These are phyloP conservation scores for Geotrichum fermentans DNA, from an alignment of 1,139 yeast genomes.

Conservation along the genomic window DNA sequence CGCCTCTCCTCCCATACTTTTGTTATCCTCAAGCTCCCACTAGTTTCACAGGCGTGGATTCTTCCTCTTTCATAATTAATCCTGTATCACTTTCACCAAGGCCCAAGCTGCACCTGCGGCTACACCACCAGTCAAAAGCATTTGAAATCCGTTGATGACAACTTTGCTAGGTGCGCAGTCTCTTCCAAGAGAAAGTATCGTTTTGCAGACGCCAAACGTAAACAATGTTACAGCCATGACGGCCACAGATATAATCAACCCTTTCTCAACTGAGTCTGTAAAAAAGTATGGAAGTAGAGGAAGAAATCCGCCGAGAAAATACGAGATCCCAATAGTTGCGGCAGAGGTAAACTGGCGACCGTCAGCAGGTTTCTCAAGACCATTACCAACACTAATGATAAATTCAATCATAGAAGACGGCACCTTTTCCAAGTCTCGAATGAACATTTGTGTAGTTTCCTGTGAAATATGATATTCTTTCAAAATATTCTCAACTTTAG, in stretches of 20 bases:
- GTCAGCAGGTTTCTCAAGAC: constrained; percentile 76
- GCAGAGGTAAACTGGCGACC: constrained; percentile 74
- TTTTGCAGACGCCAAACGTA: constrained; percentile 80
- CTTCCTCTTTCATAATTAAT: too few species aligned
- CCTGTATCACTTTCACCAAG: constrained; percentile 72
- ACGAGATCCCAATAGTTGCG: constrained; percentile 66
- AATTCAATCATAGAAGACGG: constrained; percentile 61
- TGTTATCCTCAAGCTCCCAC: too few species aligned
- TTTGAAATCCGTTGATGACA: constrained; percentile 75
- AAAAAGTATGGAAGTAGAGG: constrained; percentile 79
- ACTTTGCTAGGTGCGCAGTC: constrained; percentile 63
- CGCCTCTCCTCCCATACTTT: too few species aligned
- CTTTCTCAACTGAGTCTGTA: constrained; percentile 64
- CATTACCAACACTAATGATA: constrained; percentile 66
- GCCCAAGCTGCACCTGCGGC: constrained; percentile 98
- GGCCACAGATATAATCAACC: constrained; percentile 69
- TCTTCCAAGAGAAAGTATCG: constrained; percentile 76
- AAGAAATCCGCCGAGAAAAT: constrained; percentile 74
- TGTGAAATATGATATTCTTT: constrained; percentile 63
- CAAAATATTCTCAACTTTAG: constrained; percentile 63
- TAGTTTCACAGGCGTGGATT: too few species aligned
- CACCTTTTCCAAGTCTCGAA: constrained; percentile 57
- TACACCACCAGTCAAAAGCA: constrained; percentile 87
- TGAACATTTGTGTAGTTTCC: constrained; percentile 54
- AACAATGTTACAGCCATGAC: constrained; percentile 85